These are phyloP conservation scores for Cytospora schulzeri DNA, from an alignment of 2,329 filamentous ascomycete species.

Conservation along the genomic window DNA sequence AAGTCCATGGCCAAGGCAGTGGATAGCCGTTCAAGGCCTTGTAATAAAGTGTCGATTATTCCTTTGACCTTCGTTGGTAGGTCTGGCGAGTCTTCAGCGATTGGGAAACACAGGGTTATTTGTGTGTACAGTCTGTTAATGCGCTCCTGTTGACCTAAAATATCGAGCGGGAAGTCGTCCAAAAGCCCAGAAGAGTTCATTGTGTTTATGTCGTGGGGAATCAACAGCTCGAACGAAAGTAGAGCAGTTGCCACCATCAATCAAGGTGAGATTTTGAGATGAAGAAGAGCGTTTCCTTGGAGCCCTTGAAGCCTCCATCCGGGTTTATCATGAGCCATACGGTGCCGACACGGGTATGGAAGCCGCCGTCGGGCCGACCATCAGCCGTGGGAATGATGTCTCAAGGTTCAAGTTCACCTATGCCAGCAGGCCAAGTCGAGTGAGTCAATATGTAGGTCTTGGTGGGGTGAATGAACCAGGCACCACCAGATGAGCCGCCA, in stretches of 20 bases:
- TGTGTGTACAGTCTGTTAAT: slow-evolving; percentile 49
- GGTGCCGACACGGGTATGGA: neutral
- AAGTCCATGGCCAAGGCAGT: slow-evolving; percentile 49
- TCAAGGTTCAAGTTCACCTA: no score
- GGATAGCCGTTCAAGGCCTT: slow-evolving; percentile 43
- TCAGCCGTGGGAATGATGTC: no score
- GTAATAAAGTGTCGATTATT: slow-evolving; percentile 34
- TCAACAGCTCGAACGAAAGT: neutral
- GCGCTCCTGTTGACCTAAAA: slow-evolving; percentile 44
- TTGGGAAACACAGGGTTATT: slow-evolving; percentile 44
- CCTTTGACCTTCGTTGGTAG: slow-evolving; percentile 31
- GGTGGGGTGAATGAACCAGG: neutral
- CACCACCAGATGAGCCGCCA: neutral
- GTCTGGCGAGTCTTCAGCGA: slow-evolving; percentile 29
- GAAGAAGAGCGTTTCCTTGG: neutral
- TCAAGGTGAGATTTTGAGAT: neutral
- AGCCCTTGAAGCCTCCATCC: neutral
- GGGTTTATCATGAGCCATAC: neutral
- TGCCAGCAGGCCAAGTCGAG: no score
- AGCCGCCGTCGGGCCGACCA: neutral
- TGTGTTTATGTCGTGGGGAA: neutral
- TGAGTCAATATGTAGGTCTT: no score
- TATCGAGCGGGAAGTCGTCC: slow-evolving; percentile 37
- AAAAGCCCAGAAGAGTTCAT: fast-evolving
- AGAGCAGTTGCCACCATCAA: neutral